Base-by-base conservation (phyloP, 2,329 filamentous ascomycete genomes). In the Colletotrichum eremochloae region DNA sequence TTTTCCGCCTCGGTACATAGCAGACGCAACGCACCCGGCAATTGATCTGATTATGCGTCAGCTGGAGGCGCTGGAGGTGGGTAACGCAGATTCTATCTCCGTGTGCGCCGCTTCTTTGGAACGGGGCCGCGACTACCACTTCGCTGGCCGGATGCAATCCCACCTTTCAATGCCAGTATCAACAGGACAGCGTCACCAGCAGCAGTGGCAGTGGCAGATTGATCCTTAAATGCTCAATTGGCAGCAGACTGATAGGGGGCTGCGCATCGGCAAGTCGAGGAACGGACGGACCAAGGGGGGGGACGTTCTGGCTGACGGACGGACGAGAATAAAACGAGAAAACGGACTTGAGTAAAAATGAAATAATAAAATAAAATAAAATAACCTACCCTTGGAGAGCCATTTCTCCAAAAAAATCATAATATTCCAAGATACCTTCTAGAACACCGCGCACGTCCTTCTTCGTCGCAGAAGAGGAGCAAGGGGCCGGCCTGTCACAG, bases 401-500 rank as follows among this genome's bases (percentile, higher is more conserved):
- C 24, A 24, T 24, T 24, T 24, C 24, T 24, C 24, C 24, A 24
- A 36, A 29, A 53, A 67, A 56, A 5, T 57, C 63, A 55, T 24
- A 72, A 48, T 68, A 64, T 69, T 69, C 69, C 55, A 56, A n/a
- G 18, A 69, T 7, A 38, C 65, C 46, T 72, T 72, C 69, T 68
- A 68, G 69, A 72, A 72, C 53, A 48, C 53, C 33, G 55, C 60
- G 69, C 69, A 72, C 69, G 69, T 69, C 69, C 65, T 63, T 24
- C n/a, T 36, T 63, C 58, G 33, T 64, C 24, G 18, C n/a, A 64
- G 60, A 38, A 56, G 64, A 46, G 60, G 64, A 64, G 55, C 44
- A 62, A 72, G 66, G 69, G 68, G 46, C 24, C 20, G 60, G 66
- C 69, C 69, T 72, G 69, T 72, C 66, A 64, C 66, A 64, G 69